phyloP scores from a whole-genome alignment of 768 basidiomycete species.

The Leucogyrophana mollusca region DNA sequence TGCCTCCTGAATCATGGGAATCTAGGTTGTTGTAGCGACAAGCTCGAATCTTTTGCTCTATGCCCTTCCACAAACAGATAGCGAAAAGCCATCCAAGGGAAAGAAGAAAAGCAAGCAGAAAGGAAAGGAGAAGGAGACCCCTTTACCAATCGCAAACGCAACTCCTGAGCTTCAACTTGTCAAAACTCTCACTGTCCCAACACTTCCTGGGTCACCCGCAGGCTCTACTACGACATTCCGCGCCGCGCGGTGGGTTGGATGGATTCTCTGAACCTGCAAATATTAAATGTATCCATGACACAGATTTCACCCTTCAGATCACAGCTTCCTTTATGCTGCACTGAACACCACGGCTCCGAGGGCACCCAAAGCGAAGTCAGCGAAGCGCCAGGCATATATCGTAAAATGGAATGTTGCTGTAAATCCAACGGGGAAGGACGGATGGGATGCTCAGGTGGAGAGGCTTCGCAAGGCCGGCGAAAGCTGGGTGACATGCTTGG shows the following conservation, averaged over 20 bases:
- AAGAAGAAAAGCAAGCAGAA: conserved; percentile 33
- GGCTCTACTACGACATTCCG: conserved; percentile 56
- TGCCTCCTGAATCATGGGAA: neutral
- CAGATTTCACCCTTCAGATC: conserved; percentile 58
- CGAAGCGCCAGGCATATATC: conserved; percentile 60
- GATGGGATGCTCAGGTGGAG: conserved; percentile 50
- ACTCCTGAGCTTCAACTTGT: conserved; percentile 39
- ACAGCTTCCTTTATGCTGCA: conserved; percentile 61
- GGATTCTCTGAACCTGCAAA: neutral
- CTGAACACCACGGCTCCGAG: conserved; percentile 70
- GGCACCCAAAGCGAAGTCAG: conserved; percentile 48
- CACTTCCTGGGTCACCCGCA: conserved; percentile 40
- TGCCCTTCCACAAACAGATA: conserved; percentile 38
- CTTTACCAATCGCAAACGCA: conserved; percentile 8
- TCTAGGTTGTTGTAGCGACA: conserved; percentile 65
- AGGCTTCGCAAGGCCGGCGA: conserved; percentile 73
- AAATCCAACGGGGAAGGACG: conserved; percentile 64
- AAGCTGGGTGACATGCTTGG: conserved; percentile 83
- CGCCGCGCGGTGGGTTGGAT: conserved; percentile 47
- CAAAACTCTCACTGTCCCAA: conserved; percentile 54
- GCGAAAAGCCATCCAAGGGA: conserved; percentile 17
- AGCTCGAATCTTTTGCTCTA: conserved; percentile 67
- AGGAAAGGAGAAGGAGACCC: conserved; percentile 41
- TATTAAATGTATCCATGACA: conserved; percentile 9
- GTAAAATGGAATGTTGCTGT: conserved; percentile 70